Percentiles rank a stretch among this genome's conserved stretches.
Evolutionary conservation across 148 eudicot genomes (phyloP).

Genomic region (Rhododendron molle): DNA sequence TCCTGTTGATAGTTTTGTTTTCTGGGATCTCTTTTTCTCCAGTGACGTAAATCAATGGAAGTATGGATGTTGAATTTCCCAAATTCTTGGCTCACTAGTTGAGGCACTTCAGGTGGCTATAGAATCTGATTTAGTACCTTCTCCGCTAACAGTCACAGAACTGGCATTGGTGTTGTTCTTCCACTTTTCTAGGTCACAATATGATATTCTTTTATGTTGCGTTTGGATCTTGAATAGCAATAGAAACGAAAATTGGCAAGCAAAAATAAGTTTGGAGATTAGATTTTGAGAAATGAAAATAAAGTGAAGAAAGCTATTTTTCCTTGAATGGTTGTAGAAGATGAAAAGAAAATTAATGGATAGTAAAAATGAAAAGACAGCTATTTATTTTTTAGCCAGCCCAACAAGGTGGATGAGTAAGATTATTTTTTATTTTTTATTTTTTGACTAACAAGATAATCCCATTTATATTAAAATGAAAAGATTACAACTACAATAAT

Average conservation of each 20-base stretch:
- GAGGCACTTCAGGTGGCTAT: neutral
- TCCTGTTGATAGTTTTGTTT: neutral
- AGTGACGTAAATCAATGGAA: neutral
- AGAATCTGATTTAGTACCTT: neutral
- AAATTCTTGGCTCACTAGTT: neutral
- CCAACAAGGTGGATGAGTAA: neutral
- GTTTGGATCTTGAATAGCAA: neutral
- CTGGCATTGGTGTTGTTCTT: neutral
- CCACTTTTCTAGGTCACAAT: neutral
- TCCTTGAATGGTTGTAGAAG: neutral
- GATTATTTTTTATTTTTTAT: neutral
- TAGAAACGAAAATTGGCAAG: neutral
- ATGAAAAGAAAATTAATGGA: neutral
- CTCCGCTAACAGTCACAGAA: neutral
- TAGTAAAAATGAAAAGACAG: neutral
- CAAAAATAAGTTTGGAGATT: neutral
- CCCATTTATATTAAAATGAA: no score
- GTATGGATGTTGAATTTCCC: neutral
- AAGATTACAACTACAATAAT: no score
- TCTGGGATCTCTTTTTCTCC: neutral
- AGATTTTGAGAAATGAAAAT: neutral
- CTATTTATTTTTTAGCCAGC: neutral
- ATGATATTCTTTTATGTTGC: neutral
- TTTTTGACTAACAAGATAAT: no score
- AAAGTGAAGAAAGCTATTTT: neutral